Evolutionary conservation across 371 early-diverging fungal species (phyloP).

Genomic region (Choanephora cucurbitarum): DNA sequence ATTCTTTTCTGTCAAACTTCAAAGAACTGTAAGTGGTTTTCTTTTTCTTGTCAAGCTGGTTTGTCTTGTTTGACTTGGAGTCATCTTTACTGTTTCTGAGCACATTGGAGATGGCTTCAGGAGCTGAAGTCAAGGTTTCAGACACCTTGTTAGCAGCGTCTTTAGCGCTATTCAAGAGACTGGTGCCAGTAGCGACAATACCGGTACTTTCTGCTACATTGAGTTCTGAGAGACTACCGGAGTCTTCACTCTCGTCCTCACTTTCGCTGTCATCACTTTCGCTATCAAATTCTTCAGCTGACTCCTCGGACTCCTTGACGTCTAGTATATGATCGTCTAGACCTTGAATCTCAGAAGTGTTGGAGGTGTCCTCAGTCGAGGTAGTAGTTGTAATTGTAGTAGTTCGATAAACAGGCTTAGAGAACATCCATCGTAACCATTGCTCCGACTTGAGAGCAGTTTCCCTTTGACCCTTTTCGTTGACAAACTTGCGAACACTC

Average conservation of each 20-base stretch:
- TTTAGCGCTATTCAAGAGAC: constrained; percentile 7
- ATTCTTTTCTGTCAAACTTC: constrained; percentile 20
- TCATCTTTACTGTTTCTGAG: constrained; percentile 2
- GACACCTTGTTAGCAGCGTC: constrained; percentile 7
- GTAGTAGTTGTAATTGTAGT: constrained; percentile 8
- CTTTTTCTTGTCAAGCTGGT: neutral
- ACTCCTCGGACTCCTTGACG: constrained; percentile 32
- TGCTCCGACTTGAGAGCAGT: constrained; percentile 29
- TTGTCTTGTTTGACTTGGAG: neutral
- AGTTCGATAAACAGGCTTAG: constrained; percentile 39
- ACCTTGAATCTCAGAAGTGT: constrained; percentile 22
- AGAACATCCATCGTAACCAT: constrained; percentile 45
- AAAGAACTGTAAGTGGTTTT: constrained; percentile 20
- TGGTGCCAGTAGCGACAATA: constrained; percentile 25
- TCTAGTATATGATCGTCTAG: constrained; percentile 29
- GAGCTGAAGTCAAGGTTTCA: constrained; percentile 9
- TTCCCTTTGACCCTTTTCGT: constrained; percentile 31
- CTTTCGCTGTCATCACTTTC: constrained; percentile 21
- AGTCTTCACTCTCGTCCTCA: constrained; percentile 14
- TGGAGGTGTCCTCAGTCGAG: neutral
- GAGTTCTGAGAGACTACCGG: neutral
- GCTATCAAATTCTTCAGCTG: constrained; percentile 27
- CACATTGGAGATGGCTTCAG: constrained; percentile 10
- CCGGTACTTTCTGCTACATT: constrained; percentile 16
- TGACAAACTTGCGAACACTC: constrained; percentile 26